Evolutionary conservation across 352 stramenopile genomes (phyloP).

Genomic region (Phytopythium ostracodes): DNA sequence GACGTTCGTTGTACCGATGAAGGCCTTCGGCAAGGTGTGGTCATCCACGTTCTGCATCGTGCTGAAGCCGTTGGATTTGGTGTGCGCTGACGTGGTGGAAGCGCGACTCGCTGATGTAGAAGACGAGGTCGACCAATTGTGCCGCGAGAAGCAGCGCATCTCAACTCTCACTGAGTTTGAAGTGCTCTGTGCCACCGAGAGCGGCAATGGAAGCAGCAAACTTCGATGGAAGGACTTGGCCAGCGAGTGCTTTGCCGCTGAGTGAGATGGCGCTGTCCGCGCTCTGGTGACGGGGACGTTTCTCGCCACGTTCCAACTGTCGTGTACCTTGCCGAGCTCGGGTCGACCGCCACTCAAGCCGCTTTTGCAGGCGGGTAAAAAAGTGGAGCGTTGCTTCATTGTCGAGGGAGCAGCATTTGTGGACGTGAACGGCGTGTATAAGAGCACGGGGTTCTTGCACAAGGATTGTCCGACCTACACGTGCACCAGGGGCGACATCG

Average conservation of each 20-base stretch:
- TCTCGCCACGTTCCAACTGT: background rate
- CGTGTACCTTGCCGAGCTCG: background rate
- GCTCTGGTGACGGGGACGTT: background rate
- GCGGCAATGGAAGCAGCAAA: too few relatives aligned
- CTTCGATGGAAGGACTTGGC: background rate
- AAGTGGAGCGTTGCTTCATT: slow-evolving; percentile 76
- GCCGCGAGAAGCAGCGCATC: background rate
- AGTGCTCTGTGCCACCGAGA: background rate
- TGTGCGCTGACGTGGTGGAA: background rate
- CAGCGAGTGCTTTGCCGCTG: background rate
- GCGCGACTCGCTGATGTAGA: background rate
- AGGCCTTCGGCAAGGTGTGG: background rate
- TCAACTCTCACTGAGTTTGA: background rate
- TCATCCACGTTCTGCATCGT: background rate
- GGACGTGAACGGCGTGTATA: slow-evolving; percentile 94
- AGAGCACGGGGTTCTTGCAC: slow-evolving; percentile 68
- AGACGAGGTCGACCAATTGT: background rate
- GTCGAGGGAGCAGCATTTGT: slow-evolving; percentile 87
- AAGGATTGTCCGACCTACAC: slow-evolving; percentile 73
- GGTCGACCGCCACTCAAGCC: background rate
- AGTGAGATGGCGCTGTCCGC: background rate
- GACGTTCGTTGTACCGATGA: background rate
- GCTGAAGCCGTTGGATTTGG: background rate
- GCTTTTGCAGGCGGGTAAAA: background rate
- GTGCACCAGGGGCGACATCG: slow-evolving; percentile 48